Evolutionary conservation across 2,329 filamentous ascomycete species (phyloP).

Genomic region (Sclerotinia sclerotiorum): DNA sequence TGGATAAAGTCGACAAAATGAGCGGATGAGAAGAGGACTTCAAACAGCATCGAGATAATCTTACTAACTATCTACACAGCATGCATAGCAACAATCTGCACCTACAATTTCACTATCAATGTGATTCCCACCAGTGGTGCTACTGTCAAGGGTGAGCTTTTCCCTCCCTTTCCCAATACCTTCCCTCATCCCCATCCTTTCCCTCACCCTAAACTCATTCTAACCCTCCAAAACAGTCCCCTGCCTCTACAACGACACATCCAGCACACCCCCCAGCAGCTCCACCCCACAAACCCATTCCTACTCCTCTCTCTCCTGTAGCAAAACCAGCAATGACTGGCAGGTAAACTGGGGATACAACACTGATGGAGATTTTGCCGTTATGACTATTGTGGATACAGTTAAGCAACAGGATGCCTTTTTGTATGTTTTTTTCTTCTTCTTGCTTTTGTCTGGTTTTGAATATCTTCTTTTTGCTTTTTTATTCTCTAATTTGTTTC

Average conservation of each 20-base stretch:
- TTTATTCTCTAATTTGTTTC: too few relatives aligned
- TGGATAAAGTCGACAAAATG: background rate
- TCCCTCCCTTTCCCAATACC: too few relatives aligned
- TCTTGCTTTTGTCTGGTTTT: background rate
- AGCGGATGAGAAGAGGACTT: background rate
- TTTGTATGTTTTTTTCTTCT: slow-evolving; percentile 17
- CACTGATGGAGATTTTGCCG: slow-evolving; percentile 21
- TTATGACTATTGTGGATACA: slow-evolving; percentile 26
- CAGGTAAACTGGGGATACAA: slow-evolving; percentile 28
- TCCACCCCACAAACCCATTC: slow-evolving; percentile 5
- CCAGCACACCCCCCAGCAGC: background rate
- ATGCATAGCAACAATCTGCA: slow-evolving; percentile 9
- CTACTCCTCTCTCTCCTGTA: background rate
- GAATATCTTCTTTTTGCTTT: too few relatives aligned
- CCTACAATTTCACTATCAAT: slow-evolving; percentile 18
- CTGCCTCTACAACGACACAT: background rate
- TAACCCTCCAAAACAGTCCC: too few relatives aligned
- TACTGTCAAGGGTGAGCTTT: background rate
- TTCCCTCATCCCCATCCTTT: background rate
- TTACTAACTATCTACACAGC: background rate
- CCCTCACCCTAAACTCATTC: too few relatives aligned
- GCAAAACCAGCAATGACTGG: slow-evolving; percentile 9
- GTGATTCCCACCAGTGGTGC: background rate
- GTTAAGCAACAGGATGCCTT: slow-evolving; percentile 19
- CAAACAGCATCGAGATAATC: background rate